Evolutionary conservation across 352 stramenopile genomes (phyloP).

Genomic region (Phytopythium helicoides): DNA sequence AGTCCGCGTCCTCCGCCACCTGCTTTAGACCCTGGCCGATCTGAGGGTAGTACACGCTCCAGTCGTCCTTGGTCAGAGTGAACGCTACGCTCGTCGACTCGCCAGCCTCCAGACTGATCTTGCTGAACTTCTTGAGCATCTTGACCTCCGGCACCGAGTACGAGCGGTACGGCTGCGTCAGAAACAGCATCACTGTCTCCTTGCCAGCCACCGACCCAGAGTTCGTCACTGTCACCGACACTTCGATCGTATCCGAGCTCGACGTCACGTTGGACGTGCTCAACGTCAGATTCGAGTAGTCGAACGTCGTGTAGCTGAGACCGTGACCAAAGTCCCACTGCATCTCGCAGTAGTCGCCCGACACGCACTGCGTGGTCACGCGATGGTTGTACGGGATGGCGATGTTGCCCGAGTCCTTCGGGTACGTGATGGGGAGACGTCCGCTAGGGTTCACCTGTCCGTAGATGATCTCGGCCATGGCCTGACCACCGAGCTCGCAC

Average conservation of each 20-base stretch:
- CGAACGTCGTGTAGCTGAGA: constrained; percentile 73
- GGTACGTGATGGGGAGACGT: constrained; percentile 73
- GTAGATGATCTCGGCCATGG: constrained; percentile 71
- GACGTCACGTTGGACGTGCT: constrained; percentile 22
- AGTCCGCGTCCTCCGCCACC: constrained; percentile 62
- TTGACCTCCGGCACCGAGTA: constrained; percentile 78
- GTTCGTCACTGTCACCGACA: constrained; percentile 71
- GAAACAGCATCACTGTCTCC: constrained; percentile 79
- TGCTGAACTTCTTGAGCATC: constrained; percentile 77
- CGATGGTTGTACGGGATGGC: constrained; percentile 62
- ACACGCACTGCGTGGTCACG: constrained; percentile 30
- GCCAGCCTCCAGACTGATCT: constrained; percentile 58
- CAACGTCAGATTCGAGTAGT: constrained; percentile 44
- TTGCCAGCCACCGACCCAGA: constrained; percentile 45
- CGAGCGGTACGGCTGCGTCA: constrained; percentile 58
- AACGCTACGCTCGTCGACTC: constrained; percentile 38
- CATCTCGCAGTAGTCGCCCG: constrained; percentile 38
- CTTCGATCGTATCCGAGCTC: constrained; percentile 23
- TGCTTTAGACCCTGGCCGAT: constrained; percentile 42
- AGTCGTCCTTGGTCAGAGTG: constrained; percentile 45
- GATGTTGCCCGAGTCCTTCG: constrained; percentile 44
- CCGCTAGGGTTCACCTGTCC: constrained; percentile 68
- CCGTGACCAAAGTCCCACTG: constrained; percentile 68
- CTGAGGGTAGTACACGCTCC: constrained; percentile 52
- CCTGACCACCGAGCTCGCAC: constrained; percentile 61